Base-by-base conservation (phyloP, 768 basidiomycete genomes). In the Suillus ampliporus region DNA sequence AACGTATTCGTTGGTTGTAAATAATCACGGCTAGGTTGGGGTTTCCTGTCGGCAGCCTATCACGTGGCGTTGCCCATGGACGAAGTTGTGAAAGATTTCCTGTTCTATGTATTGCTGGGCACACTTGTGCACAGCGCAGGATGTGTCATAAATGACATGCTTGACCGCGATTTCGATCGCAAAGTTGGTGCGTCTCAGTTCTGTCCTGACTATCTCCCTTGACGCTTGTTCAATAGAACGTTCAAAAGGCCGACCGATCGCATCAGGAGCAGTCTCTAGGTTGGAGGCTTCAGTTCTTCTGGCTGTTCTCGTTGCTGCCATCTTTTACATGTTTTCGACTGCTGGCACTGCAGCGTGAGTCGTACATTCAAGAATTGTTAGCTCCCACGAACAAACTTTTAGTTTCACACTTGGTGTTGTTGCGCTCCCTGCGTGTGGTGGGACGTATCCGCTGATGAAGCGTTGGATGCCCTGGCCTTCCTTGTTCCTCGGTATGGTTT, bases 71-170 rank as follows among this genome's bases (percentile, higher is more conserved):
- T 47, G 23, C 46, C 46, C 46, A 47, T 23, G 21, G 14, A 47
- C 23, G 23, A 47, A 47, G 21, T 15, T 46, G 44, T 23, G 13
- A 14, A 46, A 23, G 21, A 46, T 26, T 26, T 26, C 15, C 47
- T 26, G 15, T 28, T 17, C 23, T 26, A 48, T 7, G 15, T 23
- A 48, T 28, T 48, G 7, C 23, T 48, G 23, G 47, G 64, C 38
- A 64, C 64, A 17, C 46, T 65, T 5, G 46, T 84, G 37, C 78
- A 80, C 43, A 74, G 81, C 60, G 82, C 84, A 3, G 85, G 84
- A 1, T 85, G 84, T 65, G 83, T 84, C 3, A 73, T 85, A 46
- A 85, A 86, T 63, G 84, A 86, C 64, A 85, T 86, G 19, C 79
- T 83, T 58, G 84, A 86, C 68, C 77, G 81, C 15, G 67, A 82